Conservation (phyloP, 768 basidiomycete genomes). For the Cantharellus anzutake region DNA sequence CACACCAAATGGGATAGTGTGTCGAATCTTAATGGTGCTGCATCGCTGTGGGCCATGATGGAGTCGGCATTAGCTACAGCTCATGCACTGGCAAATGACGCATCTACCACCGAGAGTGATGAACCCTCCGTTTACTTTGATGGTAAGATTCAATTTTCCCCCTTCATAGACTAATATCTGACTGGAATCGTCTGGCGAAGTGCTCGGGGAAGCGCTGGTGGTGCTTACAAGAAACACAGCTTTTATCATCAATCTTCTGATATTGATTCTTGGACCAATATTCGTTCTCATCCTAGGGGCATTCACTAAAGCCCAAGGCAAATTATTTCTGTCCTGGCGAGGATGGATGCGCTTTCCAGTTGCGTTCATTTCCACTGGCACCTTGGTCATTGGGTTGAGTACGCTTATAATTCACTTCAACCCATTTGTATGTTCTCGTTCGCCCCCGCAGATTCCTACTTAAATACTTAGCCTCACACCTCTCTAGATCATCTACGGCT, state of each 20-base stretch:
- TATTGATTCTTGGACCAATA: constrained; percentile 46
- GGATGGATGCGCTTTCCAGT: constrained; percentile 44
- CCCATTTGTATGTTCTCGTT: constrained; percentile 33
- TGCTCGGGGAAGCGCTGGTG: constrained; percentile 37
- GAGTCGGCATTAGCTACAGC: constrained; percentile 41
- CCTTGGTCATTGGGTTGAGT: constrained; percentile 21
- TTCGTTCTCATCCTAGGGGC: constrained; percentile 24
- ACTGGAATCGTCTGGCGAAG: constrained; percentile 18
- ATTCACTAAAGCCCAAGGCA: constrained; percentile 5
- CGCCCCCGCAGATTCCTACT: too few relatives aligned
- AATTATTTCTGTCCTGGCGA: neutral
- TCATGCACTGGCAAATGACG: constrained; percentile 29
- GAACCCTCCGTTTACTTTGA: constrained; percentile 48
- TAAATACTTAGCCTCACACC: neutral
- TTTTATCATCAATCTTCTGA: constrained; percentile 35
- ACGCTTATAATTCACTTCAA: constrained; percentile 31
- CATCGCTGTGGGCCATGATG: constrained; percentile 63
- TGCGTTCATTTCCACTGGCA: constrained; percentile 22
- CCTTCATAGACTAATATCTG: neutral
- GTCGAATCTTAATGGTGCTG: constrained; percentile 33
- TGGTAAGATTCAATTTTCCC: constrained; percentile 23
- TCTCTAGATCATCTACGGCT: constrained; percentile 39
- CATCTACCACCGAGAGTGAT: neutral
- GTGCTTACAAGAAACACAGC: constrained; percentile 34
- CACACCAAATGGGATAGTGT: constrained; percentile 61